Conservation (phyloP, 1,284 basidiomycete genomes). For the Lentinula novae-zelandiae region DNA sequence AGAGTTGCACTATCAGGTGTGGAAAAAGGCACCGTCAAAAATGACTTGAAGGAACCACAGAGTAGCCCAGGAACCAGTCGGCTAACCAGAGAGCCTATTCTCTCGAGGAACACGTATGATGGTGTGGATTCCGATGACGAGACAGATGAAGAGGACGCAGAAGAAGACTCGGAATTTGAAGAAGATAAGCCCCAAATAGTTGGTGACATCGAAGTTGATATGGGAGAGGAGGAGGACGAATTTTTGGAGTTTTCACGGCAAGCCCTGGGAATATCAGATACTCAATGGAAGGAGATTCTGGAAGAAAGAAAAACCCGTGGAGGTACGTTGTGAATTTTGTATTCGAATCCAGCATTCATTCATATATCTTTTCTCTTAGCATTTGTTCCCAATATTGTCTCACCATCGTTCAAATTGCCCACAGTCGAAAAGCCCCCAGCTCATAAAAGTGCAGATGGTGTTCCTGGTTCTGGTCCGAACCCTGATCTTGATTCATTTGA, state of each 20-base stretch:
- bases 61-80: slow-evolving; percentile 20
- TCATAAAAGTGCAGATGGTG: slow-evolving; percentile 11
- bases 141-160: slow-evolving; percentile 55
- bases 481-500: slow-evolving; percentile 86
- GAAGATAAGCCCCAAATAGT: slow-evolving; percentile 77
- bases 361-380: slow-evolving; percentile 36
- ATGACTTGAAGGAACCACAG: slow-evolving; percentile 23
- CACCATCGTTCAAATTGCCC: slow-evolving; percentile 11
- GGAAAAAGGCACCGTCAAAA: slow-evolving; percentile 32
- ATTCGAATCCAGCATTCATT: not conserved
- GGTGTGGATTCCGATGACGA: slow-evolving; percentile 86
- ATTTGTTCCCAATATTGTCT: slow-evolving; percentile 54
- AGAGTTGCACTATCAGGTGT: slow-evolving; percentile 49
- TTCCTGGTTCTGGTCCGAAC: slow-evolving; percentile 33
- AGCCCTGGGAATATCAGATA: slow-evolving; percentile 79
- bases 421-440: slow-evolving; percentile 15
- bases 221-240: slow-evolving; percentile 87
- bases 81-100: slow-evolving; percentile 67
- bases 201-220: slow-evolving; percentile 81
- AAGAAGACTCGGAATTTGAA: slow-evolving; percentile 60
- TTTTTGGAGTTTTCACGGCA: slow-evolving; percentile 92
- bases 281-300: slow-evolving; percentile 82
- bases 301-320: slow-evolving; percentile 71
- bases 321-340: slow-evolving; percentile 43
- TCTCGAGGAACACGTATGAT: slow-evolving; percentile 78